Conservation (phyloP, 148 eudicot species). For the Arbutus unedo region DNA sequence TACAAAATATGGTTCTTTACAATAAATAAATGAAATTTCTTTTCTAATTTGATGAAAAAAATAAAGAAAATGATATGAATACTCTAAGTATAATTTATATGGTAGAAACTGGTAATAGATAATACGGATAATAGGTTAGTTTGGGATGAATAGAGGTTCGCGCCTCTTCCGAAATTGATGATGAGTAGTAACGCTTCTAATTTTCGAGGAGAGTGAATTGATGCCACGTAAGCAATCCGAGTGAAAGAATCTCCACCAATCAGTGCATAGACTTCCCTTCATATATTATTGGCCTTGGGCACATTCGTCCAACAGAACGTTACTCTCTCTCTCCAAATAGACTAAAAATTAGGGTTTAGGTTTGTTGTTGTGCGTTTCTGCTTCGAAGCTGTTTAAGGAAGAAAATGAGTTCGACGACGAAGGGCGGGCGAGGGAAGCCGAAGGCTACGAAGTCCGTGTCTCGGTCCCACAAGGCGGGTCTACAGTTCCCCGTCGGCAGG, state of each 20-base stretch:
- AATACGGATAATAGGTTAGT: too few species aligned
- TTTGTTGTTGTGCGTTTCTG: not conserved
- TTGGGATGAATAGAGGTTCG: too few species aligned
- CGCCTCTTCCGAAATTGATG: too few species aligned
- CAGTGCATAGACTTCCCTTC: not conserved
- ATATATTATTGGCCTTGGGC: not conserved
- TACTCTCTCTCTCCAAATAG: not conserved
- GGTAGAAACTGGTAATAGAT: too few species aligned
- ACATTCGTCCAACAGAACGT: not conserved
- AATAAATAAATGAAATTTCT: too few species aligned
- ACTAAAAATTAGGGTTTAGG: conserved; percentile 11
- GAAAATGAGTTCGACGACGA: conserved; percentile 12
- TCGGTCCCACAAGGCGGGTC: conserved; percentile 33
- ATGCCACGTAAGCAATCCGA: conserved; percentile 7
- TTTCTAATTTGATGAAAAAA: too few species aligned
- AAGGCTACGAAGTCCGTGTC: conserved; percentile 34
- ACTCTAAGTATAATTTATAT: too few species aligned
- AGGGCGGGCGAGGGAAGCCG: conserved; percentile 28
- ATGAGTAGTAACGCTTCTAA: too few species aligned
- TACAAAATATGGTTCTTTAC: too few species aligned
- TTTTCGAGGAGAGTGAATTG: not conserved
- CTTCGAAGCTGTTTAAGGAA: too few species aligned
- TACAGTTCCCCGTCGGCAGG: conserved; percentile 36
- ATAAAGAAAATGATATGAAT: too few species aligned
- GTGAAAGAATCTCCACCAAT: conserved; percentile 7